Evolutionary conservation across 768 basidiomycete species (phyloP).

Genomic region (Crassisporium funariophilum): DNA sequence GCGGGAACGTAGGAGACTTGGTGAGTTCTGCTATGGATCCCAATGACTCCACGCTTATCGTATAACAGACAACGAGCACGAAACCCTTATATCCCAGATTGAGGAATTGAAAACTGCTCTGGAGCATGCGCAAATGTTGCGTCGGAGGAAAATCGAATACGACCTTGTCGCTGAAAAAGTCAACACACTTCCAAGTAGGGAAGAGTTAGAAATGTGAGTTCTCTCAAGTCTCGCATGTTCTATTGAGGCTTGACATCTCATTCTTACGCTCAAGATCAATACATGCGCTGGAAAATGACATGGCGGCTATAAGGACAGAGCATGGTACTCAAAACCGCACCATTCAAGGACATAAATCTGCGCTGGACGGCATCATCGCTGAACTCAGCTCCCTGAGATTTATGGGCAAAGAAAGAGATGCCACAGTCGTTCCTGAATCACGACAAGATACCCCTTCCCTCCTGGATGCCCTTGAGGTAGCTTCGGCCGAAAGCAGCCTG

Average conservation of each 20-base stretch:
- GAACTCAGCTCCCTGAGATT: conserved; percentile 65
- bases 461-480: conserved; percentile 33
- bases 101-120: conserved; percentile 74
- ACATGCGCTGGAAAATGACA: conserved; percentile 71
- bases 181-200: conserved; percentile 72
- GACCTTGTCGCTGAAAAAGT: conserved; percentile 83
- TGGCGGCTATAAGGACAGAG: conserved; percentile 71
- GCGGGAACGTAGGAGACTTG: conserved; percentile 68
- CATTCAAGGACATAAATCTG: conserved; percentile 67
- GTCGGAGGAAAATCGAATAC: conserved; percentile 83
- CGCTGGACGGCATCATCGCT: conserved; percentile 64
- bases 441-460: conserved; percentile 52
- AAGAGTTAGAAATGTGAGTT: conserved; percentile 76
- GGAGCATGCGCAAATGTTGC: conserved; percentile 77
- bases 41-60: conserved; percentile 1
- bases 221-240: conserved; percentile 5
- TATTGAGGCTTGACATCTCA: background rate
- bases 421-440: conserved; percentile 44
- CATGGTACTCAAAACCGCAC: conserved; percentile 72
- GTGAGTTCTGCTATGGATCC: conserved; percentile 41
- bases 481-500: conserved; percentile 18
- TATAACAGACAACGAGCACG: conserved; percentile 68
- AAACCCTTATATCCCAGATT: conserved; percentile 66
- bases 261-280: conserved; percentile 56
- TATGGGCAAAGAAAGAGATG: conserved; percentile 69